phyloP scores from a whole-genome alignment of 202 grass and related monocot genomes.

The Digitaria exilis region DNA sequence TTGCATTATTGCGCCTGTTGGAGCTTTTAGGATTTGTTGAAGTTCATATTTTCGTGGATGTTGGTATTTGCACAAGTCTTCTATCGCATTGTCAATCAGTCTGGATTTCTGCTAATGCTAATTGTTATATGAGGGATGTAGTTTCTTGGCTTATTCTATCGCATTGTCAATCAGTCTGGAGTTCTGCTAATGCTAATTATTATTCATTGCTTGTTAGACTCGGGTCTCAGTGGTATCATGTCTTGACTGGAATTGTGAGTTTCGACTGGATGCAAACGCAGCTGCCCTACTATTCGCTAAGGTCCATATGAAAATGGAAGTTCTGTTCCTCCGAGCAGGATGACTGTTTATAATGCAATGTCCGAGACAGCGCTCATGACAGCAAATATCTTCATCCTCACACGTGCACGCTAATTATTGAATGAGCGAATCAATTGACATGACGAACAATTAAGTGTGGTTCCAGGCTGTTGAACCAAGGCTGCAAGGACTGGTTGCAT shows the following conservation, averaged over 20 bases:
- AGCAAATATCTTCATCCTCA: neutral
- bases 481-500: neutral
- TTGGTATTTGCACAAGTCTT: conserved; percentile 10
- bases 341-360: neutral
- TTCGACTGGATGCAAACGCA: too few relatives aligned
- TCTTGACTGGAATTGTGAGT: too few relatives aligned
- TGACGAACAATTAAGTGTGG: neutral
- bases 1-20: conserved; percentile 26
- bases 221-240: too few relatives aligned
- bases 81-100: neutral
- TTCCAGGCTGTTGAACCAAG: conserved; percentile 13
- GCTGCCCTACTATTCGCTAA: too few relatives aligned
- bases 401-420: neutral
- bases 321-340: too few relatives aligned
- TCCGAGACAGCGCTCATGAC: neutral
- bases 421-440: neutral
- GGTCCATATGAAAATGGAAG: too few relatives aligned
- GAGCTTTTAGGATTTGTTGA: conserved; percentile 45
- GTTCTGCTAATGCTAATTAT: too few relatives aligned
- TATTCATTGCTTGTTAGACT: too few relatives aligned
- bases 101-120: neutral
- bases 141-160: too few relatives aligned
- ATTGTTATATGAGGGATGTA: too few relatives aligned
- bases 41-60: neutral
- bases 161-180: too few relatives aligned